Conservation (phyloP, 2,329 filamentous ascomycete species). For the Pyrenophora graminea region DNA sequence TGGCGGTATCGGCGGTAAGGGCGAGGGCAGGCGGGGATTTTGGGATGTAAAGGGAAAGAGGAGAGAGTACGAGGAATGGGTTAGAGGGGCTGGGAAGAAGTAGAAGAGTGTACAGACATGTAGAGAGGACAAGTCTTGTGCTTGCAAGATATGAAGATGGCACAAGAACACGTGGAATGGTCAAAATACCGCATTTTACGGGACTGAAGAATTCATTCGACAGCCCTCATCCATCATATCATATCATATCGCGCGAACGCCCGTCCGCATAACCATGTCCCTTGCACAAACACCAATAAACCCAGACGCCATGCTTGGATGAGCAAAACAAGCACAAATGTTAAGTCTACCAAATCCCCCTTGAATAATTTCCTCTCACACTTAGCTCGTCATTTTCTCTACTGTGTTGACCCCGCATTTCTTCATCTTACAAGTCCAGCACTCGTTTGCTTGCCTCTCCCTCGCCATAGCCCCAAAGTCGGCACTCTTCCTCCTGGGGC, state of each 20-base stretch:
- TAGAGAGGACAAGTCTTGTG: background rate
- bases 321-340: slow-evolving; percentile 1
- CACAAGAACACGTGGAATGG: background rate
- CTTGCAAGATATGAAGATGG: background rate
- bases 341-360: background rate
- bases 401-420: slow-evolving; percentile 27
- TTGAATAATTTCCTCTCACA: slow-evolving; percentile 9
- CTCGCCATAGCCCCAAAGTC: slow-evolving; percentile 29
- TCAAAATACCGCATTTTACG: background rate
- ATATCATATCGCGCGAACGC: background rate
- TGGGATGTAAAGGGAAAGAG: slow-evolving; percentile 83
- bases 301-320: slow-evolving; percentile 21
- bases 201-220: background rate
- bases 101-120: background rate
- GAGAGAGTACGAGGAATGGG: slow-evolving; percentile 85
- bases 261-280: background rate
- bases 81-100: slow-evolving; percentile 23
- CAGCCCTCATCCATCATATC: background rate
- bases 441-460: slow-evolving; percentile 25
- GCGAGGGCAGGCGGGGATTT: slow-evolving; percentile 80
- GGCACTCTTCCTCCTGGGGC: slow-evolving; percentile 27
- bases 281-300: slow-evolving; percentile 1
- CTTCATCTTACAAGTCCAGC: slow-evolving; percentile 35
- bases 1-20: slow-evolving; percentile 59
- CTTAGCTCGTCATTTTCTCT: slow-evolving; percentile 34